Percentiles rank a stretch among this genome's conserved stretches.
Conservation (phyloP, 345 rosid genomes). For the Citrus reticulata region DNA sequence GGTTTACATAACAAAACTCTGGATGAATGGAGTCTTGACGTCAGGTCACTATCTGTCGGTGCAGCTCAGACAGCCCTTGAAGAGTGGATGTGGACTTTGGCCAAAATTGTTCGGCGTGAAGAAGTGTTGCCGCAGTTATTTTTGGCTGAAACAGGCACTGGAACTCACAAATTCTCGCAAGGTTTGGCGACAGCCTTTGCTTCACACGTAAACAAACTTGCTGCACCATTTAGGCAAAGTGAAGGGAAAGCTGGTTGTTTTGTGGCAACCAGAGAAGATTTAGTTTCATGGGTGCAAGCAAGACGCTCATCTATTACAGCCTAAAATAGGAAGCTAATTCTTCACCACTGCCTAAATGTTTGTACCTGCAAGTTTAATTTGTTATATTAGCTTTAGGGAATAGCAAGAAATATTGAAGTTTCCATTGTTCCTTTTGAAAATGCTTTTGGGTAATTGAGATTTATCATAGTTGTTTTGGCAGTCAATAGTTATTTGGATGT, state of each 20-base stretch:
- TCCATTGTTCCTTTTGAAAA: too few species aligned
- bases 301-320: slow-evolving; percentile 33
- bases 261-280: slow-evolving; percentile 74
- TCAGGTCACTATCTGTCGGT: slow-evolving; percentile 76
- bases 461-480: neutral
- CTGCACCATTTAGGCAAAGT: slow-evolving; percentile 70
- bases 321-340: slow-evolving; percentile 3
- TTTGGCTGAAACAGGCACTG: slow-evolving; percentile 75
- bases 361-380: neutral
- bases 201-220: slow-evolving; percentile 53
- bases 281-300: slow-evolving; percentile 69
- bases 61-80: slow-evolving; percentile 88
- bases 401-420: neutral
- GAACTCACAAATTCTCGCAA: slow-evolving; percentile 78
- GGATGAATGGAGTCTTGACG: slow-evolving; percentile 82
- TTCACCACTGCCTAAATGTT: neutral
- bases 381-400: neutral
- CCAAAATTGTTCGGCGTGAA: slow-evolving; percentile 49
- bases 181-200: slow-evolving; percentile 78
- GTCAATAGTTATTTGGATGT: neutral
- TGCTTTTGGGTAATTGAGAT: too few species aligned
- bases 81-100: slow-evolving; percentile 81
- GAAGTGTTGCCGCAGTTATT: slow-evolving; percentile 72
- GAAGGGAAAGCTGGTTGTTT: slow-evolving; percentile 62
- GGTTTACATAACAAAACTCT: slow-evolving; percentile 64